Percentiles rank a stretch among this genome's conserved stretches.
phyloP scores from a whole-genome alignment of 1,284 basidiomycete genomes.

The Rhodotorula sp. region DNA sequence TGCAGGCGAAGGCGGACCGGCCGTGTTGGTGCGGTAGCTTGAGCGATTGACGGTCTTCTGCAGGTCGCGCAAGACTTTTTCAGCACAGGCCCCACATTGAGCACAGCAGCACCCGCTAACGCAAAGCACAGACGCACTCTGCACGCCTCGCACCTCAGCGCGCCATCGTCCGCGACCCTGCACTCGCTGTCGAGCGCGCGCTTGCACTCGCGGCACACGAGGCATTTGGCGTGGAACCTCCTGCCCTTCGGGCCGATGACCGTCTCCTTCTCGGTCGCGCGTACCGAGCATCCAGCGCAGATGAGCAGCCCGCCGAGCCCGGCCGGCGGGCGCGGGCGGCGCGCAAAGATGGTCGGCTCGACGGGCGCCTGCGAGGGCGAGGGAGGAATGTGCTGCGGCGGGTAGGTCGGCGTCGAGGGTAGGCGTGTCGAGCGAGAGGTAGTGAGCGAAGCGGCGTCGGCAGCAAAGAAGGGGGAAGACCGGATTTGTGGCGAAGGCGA shows the following conservation, averaged over 20 bases:
- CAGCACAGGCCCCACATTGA: background rate
- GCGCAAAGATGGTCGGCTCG: slow-evolving; percentile 27
- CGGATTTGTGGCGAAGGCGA: background rate
- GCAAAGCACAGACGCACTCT: slow-evolving; percentile 15
- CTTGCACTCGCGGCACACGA: slow-evolving; percentile 27
- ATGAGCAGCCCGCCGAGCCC: slow-evolving; percentile 34
- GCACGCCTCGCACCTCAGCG: slow-evolving; percentile 35
- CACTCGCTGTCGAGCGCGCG: slow-evolving; percentile 31
- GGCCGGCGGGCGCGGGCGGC: slow-evolving; percentile 19
- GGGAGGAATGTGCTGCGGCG: slow-evolving; percentile 1
- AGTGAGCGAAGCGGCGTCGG: background rate
- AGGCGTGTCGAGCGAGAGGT: slow-evolving; percentile 3
- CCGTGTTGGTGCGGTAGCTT: background rate
- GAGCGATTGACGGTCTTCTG: background rate
- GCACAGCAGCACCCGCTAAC: background rate
- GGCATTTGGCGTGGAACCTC: slow-evolving; percentile 32
- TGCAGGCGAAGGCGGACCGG: background rate
- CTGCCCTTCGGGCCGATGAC: slow-evolving; percentile 19
- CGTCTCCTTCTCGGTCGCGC: slow-evolving; percentile 35
- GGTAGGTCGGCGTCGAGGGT: background rate
- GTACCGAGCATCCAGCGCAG: slow-evolving; percentile 30
- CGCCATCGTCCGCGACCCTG: slow-evolving; percentile 17
- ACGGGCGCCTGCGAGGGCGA: background rate
- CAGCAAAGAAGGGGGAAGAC: slow-evolving; percentile 19
- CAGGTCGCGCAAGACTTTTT: background rate